phyloP scores from a whole-genome alignment of 805 yeast genomes.

The Kluyveromyces dobzhanskii region DNA sequence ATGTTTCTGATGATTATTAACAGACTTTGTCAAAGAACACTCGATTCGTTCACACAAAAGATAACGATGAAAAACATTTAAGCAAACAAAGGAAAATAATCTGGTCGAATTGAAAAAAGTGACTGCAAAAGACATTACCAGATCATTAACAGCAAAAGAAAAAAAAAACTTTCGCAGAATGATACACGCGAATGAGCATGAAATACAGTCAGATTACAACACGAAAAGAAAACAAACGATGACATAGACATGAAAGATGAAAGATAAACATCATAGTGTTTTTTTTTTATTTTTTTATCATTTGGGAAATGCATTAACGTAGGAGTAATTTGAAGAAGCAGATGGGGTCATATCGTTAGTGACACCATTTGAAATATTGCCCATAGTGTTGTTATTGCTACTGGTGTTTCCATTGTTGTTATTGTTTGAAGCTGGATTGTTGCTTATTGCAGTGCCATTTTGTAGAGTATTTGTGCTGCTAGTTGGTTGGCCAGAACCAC shows the following conservation, averaged over 20 bases:
- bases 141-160: too few relatives aligned
- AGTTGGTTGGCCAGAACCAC: constrained; percentile 4
- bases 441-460: constrained; percentile 3
- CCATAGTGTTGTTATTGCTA: constrained; percentile 2
- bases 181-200: too few relatives aligned
- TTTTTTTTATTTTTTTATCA: background rate
- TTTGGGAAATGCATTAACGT: background rate
- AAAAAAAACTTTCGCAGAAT: too few relatives aligned
- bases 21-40: background rate
- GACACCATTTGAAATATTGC: background rate
- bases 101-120: too few relatives aligned
- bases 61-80: too few relatives aligned
- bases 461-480: constrained; percentile 8
- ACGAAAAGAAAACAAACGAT: too few relatives aligned
- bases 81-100: too few relatives aligned
- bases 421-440: constrained; percentile 1
- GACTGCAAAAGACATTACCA: too few relatives aligned
- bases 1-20: background rate
- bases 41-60: too few relatives aligned
- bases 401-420: background rate
- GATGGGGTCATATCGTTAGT: background rate
- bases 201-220: too few relatives aligned
- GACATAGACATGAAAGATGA: too few relatives aligned
- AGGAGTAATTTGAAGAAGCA: background rate
- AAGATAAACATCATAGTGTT: too few relatives aligned